A percentile compares a stretch with the other conserved stretches of the same genome.
Evolutionary conservation across 2,329 filamentous ascomycete species (phyloP).

Genomic region (Penicillium sp.): DNA sequence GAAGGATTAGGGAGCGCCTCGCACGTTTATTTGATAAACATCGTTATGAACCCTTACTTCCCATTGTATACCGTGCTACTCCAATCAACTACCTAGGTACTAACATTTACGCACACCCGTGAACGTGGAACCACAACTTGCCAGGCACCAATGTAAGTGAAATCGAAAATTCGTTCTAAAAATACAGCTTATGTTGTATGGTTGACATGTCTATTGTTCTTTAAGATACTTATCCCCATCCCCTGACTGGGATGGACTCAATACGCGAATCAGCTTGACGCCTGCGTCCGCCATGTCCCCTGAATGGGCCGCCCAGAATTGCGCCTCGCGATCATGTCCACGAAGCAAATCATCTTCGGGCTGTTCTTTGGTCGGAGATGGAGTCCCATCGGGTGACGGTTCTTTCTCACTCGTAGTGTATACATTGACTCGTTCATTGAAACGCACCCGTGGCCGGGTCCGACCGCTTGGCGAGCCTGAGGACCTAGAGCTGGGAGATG

Average conservation of each 20-base stretch:
- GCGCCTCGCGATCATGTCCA: conserved; percentile 44
- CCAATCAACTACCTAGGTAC: too few species aligned
- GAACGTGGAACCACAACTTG: background rate
- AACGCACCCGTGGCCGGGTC: conserved; percentile 30
- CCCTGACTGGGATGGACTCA: conserved; percentile 30
- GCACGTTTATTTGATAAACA: too few species aligned
- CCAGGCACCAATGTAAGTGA: background rate
- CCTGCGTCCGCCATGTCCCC: conserved; percentile 54
- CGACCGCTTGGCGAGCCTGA: conserved; percentile 14
- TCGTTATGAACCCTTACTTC: too few species aligned
- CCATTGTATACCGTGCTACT: too few species aligned
- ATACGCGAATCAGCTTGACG: conserved; percentile 50
- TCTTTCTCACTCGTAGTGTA: conserved; percentile 26
- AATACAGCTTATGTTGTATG: background rate
- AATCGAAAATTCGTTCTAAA: background rate
- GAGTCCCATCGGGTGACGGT: conserved; percentile 28
- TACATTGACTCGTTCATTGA: conserved; percentile 36
- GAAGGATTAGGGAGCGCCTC: too few species aligned
- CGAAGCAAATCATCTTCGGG: conserved; percentile 26
- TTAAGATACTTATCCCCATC: conserved; percentile 13
- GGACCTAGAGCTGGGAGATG: conserved; percentile 7
- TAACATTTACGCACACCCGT: too few species aligned
- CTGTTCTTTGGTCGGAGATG: conserved; percentile 18
- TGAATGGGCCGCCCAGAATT: conserved; percentile 56
- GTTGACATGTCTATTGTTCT: conserved; percentile 8